A percentile compares a stretch with the other conserved stretches of the same genome.
These are phyloP conservation scores for Aspergillus sp. DNA, from an alignment of 2,329 filamentous ascomycete genomes.

Conservation along the genomic window DNA sequence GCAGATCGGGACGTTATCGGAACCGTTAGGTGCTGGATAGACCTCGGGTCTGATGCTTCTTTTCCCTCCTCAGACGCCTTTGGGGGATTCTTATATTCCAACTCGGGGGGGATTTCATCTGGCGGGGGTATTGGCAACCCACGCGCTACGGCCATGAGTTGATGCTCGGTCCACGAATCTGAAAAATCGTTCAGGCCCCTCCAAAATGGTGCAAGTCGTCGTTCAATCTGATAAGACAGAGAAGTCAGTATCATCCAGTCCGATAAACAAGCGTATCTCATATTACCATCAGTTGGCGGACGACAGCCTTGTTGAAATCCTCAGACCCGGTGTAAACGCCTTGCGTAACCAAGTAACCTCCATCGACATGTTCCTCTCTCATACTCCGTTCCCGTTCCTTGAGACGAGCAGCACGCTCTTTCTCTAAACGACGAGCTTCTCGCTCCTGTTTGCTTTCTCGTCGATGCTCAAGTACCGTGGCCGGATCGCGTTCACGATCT, in stretches of 20 bases:
- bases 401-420: constrained; percentile 70
- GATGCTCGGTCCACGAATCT: constrained; percentile 87
- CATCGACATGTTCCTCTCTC: constrained; percentile 88
- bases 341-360: constrained; percentile 89
- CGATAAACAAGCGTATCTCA: not conserved
- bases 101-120: constrained; percentile 76
- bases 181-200: constrained; percentile 86
- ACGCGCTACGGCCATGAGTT: constrained; percentile 86
- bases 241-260: constrained; percentile 20
- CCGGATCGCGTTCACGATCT: constrained; percentile 54
- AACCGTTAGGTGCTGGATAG: constrained; percentile 71
- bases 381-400: constrained; percentile 90
- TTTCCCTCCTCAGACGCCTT: constrained; percentile 44
- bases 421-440: constrained; percentile 81
- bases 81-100: constrained; percentile 54
- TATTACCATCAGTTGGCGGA: constrained; percentile 86
- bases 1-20: constrained; percentile 76
- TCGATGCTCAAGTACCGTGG: constrained; percentile 56
- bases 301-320: constrained; percentile 86
- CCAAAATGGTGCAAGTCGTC: constrained; percentile 92
- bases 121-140: constrained; percentile 80
- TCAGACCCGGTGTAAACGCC: constrained; percentile 90
- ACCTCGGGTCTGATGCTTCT: constrained; percentile 54
- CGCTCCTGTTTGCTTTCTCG: constrained; percentile 89
- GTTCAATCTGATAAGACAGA: constrained; percentile 71